Evolutionary conservation across 768 basidiomycete species (phyloP).

Genomic region (Mycena belliarum): DNA sequence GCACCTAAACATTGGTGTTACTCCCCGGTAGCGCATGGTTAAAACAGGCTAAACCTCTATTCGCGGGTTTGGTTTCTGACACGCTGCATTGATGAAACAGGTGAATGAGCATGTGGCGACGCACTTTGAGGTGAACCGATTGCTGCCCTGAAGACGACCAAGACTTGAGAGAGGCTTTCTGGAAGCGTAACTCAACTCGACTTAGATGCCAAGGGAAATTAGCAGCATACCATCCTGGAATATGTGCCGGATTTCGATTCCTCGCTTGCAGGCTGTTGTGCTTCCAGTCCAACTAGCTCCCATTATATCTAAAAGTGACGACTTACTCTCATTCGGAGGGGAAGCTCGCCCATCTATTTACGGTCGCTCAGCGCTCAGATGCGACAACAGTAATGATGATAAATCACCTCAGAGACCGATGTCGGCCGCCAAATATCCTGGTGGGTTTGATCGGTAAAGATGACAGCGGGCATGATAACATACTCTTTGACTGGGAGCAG

Average conservation of each 20-base stretch:
- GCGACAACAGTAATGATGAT: neutral
- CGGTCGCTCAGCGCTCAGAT: neutral
- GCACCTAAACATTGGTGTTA: no score
- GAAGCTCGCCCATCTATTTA: slow-evolving; percentile 12
- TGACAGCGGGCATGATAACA: neutral
- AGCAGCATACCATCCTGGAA: slow-evolving; percentile 8
- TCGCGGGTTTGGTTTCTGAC: neutral
- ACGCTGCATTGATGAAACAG: neutral
- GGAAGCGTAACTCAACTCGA: neutral
- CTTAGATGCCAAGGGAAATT: neutral
- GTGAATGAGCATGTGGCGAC: neutral
- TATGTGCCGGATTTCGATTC: slow-evolving; percentile 1
- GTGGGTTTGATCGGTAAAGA: neutral
- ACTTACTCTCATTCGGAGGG: neutral
- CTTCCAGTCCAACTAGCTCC: neutral
- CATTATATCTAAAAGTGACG: neutral
- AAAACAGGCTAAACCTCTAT: neutral
- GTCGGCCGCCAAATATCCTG: neutral
- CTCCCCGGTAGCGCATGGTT: neutral
- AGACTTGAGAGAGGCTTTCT: slow-evolving; percentile 14
- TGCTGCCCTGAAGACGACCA: slow-evolving; percentile 2
- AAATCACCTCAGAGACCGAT: slow-evolving; percentile 7
- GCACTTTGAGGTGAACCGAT: slow-evolving; percentile 5
- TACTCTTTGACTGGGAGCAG: slow-evolving; percentile 2
- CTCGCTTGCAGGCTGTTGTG: neutral